Base-by-base conservation (phyloP, 1,284 basidiomycete species). In the Naganishia liquefaciens region DNA sequence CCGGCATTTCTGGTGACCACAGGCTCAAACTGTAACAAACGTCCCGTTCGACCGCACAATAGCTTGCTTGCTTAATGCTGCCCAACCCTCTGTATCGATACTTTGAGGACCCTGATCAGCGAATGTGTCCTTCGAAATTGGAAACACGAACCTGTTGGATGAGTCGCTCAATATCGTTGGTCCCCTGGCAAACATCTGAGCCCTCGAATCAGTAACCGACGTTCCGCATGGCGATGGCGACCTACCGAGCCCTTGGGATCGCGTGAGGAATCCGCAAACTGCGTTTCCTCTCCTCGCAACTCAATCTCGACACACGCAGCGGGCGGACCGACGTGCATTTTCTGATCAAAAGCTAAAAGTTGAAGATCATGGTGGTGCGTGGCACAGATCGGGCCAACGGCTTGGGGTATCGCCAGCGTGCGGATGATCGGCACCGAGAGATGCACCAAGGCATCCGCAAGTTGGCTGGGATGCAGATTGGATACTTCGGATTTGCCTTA, bases 301-400 rank as follows among this genome's bases (percentile, higher is more conserved):
- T 58, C 55, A 19, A 58, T 37, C 43, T 58, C 55, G 3, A 39
- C 27, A n/a, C 30, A 30, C 27, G 19, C 28, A 13, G 37, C 55
- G 11, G 55, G 55, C n/a, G 55, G 55, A 47, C 55, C 55, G 43
- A 44, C 42, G 21, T 58, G 55, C 55, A 58, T 58, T 33, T 21
- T 21, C 44, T 40, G 44, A 27, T 21, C 19, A 21, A 23, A 47
- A 9, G 55, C 44, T 19, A 58, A 43, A 21, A 58, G 55, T 21
- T 58, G 55, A 19, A 30, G 30, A 28, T 58, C 55, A 25, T 37
- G 25, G 30, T 42, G 33, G n/a, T 47, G 44, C 30, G 55, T 58
- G 2, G 55, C 55, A 4, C 27, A 47, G 17, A 58, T 30, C 11
- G 55, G 55, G 23, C 43, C 33, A 27, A 30, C 46, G 28, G 28